Evolutionary conservation across 2,329 filamentous ascomycete genomes (phyloP).

Genomic region (Acephala macrosclerotiorum): DNA sequence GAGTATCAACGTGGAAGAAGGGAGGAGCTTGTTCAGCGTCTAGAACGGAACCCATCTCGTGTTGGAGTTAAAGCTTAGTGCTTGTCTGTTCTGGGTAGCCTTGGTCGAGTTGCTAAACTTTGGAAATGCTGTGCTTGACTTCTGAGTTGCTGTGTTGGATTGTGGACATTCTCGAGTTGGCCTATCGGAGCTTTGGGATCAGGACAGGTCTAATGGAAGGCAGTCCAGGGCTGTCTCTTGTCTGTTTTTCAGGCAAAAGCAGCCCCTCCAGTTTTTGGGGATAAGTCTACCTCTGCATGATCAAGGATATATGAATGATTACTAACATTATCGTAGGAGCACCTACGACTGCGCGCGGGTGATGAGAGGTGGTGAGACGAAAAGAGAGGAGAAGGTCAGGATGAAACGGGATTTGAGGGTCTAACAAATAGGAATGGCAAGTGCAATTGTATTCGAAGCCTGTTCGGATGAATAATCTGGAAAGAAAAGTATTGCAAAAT

Average conservation of each 20-base stretch:
- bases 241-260: conserved; percentile 29
- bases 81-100: conserved; percentile 68
- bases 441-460: too few species aligned
- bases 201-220: conserved; percentile 42
- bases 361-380: neutral
- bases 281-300: conserved; percentile 41
- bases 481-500: too few species aligned
- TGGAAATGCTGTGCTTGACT: conserved; percentile 20
- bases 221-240: conserved; percentile 44
- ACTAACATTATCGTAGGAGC: conserved; percentile 35
- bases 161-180: conserved; percentile 27
- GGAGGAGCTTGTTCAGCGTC: conserved; percentile 33
- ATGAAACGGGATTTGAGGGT: too few species aligned
- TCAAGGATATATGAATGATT: conserved; percentile 9
- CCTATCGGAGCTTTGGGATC: conserved; percentile 21
- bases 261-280: conserved; percentile 43
- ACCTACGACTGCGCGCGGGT: neutral
- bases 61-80: conserved; percentile 93
- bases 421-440: too few species aligned
- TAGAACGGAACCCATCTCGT: conserved; percentile 80
- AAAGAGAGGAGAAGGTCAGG: neutral
- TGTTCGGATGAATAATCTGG: too few species aligned
- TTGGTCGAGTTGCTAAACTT: conserved; percentile 28
- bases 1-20: conserved; percentile 17
- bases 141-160: conserved; percentile 31